Evolutionary conservation across 75 land plant genomes (phyloP).

Genomic region (Chamaecyparis obtusa): DNA sequence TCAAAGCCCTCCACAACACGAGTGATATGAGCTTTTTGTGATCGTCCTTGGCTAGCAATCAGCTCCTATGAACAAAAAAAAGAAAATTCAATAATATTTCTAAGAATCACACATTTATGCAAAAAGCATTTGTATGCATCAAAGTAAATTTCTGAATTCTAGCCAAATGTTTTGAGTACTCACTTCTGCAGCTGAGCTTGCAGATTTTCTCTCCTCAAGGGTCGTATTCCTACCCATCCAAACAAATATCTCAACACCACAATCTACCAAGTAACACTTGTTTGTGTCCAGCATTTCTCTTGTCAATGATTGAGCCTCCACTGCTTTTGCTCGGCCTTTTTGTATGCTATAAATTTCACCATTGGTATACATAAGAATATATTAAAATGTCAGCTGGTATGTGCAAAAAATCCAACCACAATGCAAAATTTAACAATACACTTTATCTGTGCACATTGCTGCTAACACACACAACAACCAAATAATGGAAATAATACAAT

Average conservation of each 20-base stretch:
- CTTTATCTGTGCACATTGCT: neutral
- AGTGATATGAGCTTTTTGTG: slow-evolving; percentile 59
- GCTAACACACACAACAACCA: neutral
- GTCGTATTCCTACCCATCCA: slow-evolving; percentile 95
- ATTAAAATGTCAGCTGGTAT: neutral
- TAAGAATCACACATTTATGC: neutral
- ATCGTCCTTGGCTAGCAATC: slow-evolving; percentile 32
- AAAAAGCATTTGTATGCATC: neutral
- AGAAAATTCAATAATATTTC: neutral
- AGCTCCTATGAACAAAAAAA: slow-evolving; percentile 42
- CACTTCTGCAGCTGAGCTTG: slow-evolving; percentile 74
- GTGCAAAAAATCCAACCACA: neutral
- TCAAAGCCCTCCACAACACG: slow-evolving; percentile 96
- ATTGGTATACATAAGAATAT: neutral
- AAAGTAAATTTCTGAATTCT: neutral
- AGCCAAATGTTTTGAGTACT: slow-evolving; percentile 7
- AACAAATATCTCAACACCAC: slow-evolving; percentile 78
- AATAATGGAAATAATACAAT: neutral
- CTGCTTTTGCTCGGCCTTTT: slow-evolving; percentile 57
- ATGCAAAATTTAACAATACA: neutral
- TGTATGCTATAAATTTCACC: slow-evolving; percentile 45
- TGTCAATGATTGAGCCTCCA: slow-evolving; percentile 54
- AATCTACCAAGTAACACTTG: slow-evolving; percentile 85
- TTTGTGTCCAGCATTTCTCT: slow-evolving; percentile 75
- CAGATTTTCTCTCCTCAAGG: slow-evolving; percentile 82